Evolutionary conservation across 106 monocot species (phyloP), one percentile per base, ranked within the genome.

Genomic region (Acorus gramineus): DNA sequence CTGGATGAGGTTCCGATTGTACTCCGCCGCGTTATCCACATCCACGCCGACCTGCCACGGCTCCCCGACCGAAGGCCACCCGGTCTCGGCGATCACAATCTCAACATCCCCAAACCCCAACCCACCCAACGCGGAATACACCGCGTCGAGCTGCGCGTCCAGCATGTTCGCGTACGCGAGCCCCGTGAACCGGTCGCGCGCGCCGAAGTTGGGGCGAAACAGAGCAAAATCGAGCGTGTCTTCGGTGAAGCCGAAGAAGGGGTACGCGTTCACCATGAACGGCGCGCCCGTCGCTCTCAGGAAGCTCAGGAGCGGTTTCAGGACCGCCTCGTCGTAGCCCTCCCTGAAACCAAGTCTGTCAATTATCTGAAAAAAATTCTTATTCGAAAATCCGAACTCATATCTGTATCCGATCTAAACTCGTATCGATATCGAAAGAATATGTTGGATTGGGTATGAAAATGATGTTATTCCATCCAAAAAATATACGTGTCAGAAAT

Each of bases 61-160:
- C 6, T 78, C 82, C 2, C 93, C 88, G 12, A 28, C 69, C 2
- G 85, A 82, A 5, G 93, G 85, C 93, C 88, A 93, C 6, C 93
- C 93, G 2, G 80, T 85, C 74, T 88, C 82, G 2, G 85, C 70
- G 46, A 93, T 67, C 9, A 71, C 85, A 64, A 93, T 81, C 8
- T 78, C 76, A 46, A 93, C 67, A 60, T 85, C 93, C 5, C 14
- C 63, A 73, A 78, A 88, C 0, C 85, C 85, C 52, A 83, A 44
- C 3, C 13, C 50, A 59, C 64, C 76, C 76, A 88, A 80, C 3
- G 93, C 93, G 0, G 85, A 73, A 77, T 61, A 77, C 6, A 88
- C 80, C 2, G 93, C 88, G 49, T 93, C 93, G 10, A 93, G 68
- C 66, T 93, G 93, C 42, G 75, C 93, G 53, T 88, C 87, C 10